These are phyloP conservation scores for Aureobasidium melanogenum DNA, from an alignment of 2,329 filamentous ascomycete genomes.

Conservation along the genomic window DNA sequence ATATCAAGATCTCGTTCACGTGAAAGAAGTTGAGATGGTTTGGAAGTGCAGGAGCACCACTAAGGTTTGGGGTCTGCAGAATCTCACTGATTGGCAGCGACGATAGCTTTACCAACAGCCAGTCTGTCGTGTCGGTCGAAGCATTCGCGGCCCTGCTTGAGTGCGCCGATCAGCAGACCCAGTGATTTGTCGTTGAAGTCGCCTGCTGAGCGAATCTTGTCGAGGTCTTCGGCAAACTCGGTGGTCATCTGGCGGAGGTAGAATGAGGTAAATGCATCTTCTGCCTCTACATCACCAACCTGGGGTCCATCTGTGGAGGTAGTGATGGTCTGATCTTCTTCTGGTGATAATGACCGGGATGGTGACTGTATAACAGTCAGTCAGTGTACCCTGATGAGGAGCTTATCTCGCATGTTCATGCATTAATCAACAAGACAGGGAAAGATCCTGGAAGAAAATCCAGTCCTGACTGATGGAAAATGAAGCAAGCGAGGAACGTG, in stretches of 20 bases:
- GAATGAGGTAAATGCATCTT: slow-evolving; percentile 48
- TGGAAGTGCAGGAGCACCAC: background rate
- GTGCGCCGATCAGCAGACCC: slow-evolving; percentile 55
- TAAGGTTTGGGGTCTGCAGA: background rate
- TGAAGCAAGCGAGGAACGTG: background rate
- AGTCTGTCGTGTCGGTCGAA: slow-evolving; percentile 49
- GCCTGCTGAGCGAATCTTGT: slow-evolving; percentile 57
- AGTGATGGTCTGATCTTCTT: background rate
- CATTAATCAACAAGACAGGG: background rate
- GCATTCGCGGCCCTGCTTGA: slow-evolving; percentile 58
- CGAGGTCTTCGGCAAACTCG: slow-evolving; percentile 66
- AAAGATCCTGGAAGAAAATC: background rate
- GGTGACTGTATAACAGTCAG: background rate
- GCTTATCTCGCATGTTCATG: background rate
- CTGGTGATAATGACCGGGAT: background rate
- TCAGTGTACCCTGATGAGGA: background rate
- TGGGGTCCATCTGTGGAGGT: background rate
- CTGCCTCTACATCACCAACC: slow-evolving; percentile 14
- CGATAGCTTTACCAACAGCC: slow-evolving; percentile 24
- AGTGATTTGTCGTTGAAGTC: slow-evolving; percentile 62
- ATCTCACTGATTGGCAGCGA: background rate
- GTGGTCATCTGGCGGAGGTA: slow-evolving; percentile 61
- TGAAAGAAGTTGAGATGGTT: background rate
- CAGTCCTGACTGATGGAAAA: background rate
- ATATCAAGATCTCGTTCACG: background rate